phyloP scores from a whole-genome alignment of 2,329 filamentous ascomycete genomes.

The Hypoxylon sp. region DNA sequence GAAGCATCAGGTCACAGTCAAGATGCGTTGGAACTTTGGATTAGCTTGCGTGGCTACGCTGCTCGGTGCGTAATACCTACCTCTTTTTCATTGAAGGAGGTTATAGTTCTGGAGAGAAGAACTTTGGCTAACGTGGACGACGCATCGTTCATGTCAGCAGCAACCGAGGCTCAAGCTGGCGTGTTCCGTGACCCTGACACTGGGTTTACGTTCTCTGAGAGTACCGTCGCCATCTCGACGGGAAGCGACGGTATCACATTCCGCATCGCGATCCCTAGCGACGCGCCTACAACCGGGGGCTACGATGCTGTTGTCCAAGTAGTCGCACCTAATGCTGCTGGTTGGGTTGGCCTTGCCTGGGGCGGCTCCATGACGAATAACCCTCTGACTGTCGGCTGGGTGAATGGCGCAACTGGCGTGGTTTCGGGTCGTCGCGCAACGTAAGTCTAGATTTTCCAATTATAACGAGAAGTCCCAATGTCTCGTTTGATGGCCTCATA shows the following conservation, averaged over 20 bases:
- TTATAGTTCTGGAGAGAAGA: neutral
- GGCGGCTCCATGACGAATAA: constrained; percentile 60
- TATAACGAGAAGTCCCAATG: too few relatives aligned
- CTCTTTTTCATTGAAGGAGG: neutral
- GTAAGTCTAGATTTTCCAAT: constrained; percentile 47
- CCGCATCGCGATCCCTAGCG: constrained; percentile 50
- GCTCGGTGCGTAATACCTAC: constrained; percentile 33
- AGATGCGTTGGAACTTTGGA: constrained; percentile 42
- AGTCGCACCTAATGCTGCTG: constrained; percentile 52
- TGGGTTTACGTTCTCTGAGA: constrained; percentile 46
- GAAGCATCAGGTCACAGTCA: constrained; percentile 23
- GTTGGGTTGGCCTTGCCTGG: constrained; percentile 60
- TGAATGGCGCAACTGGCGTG: constrained; percentile 52
- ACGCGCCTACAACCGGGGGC: constrained; percentile 39
- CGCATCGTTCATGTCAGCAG: constrained; percentile 1
- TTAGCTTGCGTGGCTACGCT: constrained; percentile 36
- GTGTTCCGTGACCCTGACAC: constrained; percentile 43
- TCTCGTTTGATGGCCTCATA: too few relatives aligned
- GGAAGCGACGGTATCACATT: constrained; percentile 41
- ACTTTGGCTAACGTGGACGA: constrained; percentile 11
- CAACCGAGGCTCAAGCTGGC: constrained; percentile 38
- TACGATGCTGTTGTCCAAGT: constrained; percentile 56
- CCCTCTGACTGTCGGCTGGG: constrained; percentile 56
- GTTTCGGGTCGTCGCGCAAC: constrained; percentile 55
- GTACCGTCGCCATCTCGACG: constrained; percentile 40